A percentile compares a stretch with the other conserved stretches of the same genome.
phyloP scores from a whole-genome alignment of 1,284 basidiomycete genomes.

The Irpex sp. region DNA sequence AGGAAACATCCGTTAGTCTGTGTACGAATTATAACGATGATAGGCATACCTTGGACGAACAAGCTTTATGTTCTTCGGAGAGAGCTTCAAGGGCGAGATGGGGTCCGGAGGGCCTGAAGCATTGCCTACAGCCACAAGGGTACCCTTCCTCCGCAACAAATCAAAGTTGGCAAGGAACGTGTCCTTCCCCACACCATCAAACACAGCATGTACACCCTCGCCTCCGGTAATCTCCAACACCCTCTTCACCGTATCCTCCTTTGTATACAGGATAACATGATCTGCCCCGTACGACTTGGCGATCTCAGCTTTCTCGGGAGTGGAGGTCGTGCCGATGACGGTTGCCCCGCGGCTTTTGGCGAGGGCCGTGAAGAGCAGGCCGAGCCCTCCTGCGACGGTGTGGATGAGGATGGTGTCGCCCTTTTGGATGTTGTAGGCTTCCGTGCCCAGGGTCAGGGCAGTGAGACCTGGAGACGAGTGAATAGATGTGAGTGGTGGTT shows the following conservation, averaged over 20 bases:
- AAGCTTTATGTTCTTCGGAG: constrained; percentile 80
- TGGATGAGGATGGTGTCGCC: constrained; percentile 77
- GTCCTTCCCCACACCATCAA: constrained; percentile 93
- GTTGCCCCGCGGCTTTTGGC: constrained; percentile 72
- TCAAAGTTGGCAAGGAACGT: constrained; percentile 36
- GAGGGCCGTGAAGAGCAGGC: constrained; percentile 57
- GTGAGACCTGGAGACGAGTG: constrained; percentile 52
- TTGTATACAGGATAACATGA: constrained; percentile 80
- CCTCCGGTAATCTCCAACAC: constrained; percentile 78
- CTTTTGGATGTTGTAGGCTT: constrained; percentile 79
- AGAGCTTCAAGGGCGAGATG: constrained; percentile 70
- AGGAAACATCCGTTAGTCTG: neutral
- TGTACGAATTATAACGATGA: neutral
- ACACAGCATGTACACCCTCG: constrained; percentile 82
- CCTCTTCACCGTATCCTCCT: constrained; percentile 63
- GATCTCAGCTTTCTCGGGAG: constrained; percentile 75
- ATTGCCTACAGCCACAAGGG: constrained; percentile 88
- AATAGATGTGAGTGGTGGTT: neutral
- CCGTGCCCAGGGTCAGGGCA: constrained; percentile 73
- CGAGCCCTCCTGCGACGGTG: constrained; percentile 85
- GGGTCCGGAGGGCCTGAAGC: constrained; percentile 80
- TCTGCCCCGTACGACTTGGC: constrained; percentile 81
- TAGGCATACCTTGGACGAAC: constrained; percentile 64
- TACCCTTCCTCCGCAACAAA: constrained; percentile 55
- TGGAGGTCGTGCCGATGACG: constrained; percentile 93